Evolutionary conservation across 2,329 filamentous ascomycete genomes (phyloP), one percentile per base, ranked within the genome.

Genomic region (Hymenoscyphus fructigenus): DNA sequence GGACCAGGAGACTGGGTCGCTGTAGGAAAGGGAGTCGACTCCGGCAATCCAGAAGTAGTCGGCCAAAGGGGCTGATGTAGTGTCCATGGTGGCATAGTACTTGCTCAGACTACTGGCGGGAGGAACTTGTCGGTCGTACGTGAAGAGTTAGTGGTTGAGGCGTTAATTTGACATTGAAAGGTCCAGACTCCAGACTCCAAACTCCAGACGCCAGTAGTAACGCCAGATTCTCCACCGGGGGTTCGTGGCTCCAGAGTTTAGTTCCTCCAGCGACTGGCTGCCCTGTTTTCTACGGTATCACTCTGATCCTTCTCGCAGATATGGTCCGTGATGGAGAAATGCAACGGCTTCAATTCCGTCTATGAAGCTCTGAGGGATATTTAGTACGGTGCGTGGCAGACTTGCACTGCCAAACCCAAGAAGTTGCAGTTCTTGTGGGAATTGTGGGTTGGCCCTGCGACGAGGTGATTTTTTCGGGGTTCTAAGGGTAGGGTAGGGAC

Each of bases 21-120:
- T 82, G 79, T 90, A 89, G 64, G 84, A 83, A 71, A 90, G 82
- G 67, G 85, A 85, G 77, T 90, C 88, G 78, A 91, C 82, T 73
- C 88, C 88, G 70, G 88, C 88, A 76, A 91, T 90, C 88, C 88
- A 91, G 78, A 91, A 91, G 79, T 91, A 91, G 77, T 91, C 88
- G 77, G 88, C 88, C 76, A 91, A 82, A 75, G 88, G 88, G 69
- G 83, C 83, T 68, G 86, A 87, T 66, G 85, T 82, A 64, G 69
- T 70, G 61, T 77, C 75, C 74, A 75, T 76, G 47, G 20, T 53
- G 68, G 70, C 68, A 73, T 71, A 60, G 36, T 63, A 67, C 53
- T 58, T 60, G n/a, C 41, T 56, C 34, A 23, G 23, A 15, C 47
- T 32, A 59, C 20, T 36, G 6, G 23, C 17, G 59, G 57, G 47